Percentiles rank a stretch among this genome's conserved stretches.
phyloP scores from a whole-genome alignment of 2,329 filamentous ascomycete genomes.

The Clathrospora elynae region DNA sequence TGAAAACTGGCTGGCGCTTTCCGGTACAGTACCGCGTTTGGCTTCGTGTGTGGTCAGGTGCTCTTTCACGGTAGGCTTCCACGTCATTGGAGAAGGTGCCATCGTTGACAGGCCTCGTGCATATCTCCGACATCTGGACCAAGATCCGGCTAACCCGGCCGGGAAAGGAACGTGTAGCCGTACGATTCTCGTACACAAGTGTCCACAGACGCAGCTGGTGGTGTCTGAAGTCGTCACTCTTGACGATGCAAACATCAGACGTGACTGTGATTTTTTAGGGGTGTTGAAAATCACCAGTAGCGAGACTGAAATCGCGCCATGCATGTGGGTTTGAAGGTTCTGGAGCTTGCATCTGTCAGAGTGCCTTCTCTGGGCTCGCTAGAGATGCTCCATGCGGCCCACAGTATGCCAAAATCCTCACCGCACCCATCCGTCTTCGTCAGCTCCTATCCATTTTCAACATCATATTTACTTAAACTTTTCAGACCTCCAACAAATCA shows the following conservation, averaged over 20 bases:
- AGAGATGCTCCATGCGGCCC: neutral
- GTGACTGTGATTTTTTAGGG: too few species aligned
- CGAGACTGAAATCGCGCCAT: neutral
- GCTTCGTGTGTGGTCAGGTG: conserved; percentile 9
- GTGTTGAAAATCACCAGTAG: too few species aligned
- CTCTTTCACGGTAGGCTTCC: conserved; percentile 1
- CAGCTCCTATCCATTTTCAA: too few species aligned
- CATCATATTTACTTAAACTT: neutral
- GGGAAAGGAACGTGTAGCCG: conserved; percentile 22
- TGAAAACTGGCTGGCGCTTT: neutral
- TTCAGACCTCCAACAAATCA: conserved; percentile 4
- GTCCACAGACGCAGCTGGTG: too few species aligned
- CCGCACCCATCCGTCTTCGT: too few species aligned
- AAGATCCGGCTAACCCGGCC: conserved; percentile 21
- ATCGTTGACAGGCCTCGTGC: conserved; percentile 16
- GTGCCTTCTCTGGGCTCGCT: too few species aligned
- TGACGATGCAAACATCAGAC: too few species aligned
- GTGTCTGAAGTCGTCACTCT: too few species aligned
- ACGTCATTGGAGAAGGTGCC: conserved; percentile 15
- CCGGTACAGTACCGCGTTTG: conserved; percentile 3
- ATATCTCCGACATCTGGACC: conserved; percentile 22
- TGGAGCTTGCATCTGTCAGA: neutral
- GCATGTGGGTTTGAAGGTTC: neutral
- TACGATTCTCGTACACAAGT: too few species aligned
- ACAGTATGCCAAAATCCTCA: neutral